Evolutionary conservation across 495 filamentous ascomycete species (phyloP).

Genomic region (Lophium mytilinum): DNA sequence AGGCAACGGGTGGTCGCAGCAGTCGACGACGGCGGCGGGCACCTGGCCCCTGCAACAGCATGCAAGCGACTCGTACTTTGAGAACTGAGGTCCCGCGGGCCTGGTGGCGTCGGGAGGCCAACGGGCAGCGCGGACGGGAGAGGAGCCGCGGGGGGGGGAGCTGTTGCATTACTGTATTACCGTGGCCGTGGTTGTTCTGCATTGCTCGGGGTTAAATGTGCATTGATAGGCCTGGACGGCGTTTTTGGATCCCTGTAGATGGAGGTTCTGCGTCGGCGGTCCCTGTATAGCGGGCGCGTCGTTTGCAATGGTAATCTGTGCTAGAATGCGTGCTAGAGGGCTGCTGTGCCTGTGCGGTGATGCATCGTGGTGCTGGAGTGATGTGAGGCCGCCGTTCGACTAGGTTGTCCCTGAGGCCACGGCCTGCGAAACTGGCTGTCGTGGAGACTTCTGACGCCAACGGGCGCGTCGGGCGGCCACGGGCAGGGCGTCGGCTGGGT

Average conservation of each 20-base stretch:
- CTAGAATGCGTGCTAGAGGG: too few relatives aligned
- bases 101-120: conserved; percentile 5
- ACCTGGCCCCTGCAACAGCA: conserved; percentile 23
- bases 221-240: background rate
- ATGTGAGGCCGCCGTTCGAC: too few relatives aligned
- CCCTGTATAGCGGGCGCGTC: background rate
- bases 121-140: too few relatives aligned
- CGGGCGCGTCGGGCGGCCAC: too few relatives aligned
- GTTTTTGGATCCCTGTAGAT: conserved; percentile 3
- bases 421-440: too few relatives aligned
- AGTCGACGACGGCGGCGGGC: conserved; percentile 26
- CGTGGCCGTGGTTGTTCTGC: background rate
- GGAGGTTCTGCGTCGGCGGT: background rate
- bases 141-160: background rate
- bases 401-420: too few relatives aligned
- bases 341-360: too few relatives aligned
- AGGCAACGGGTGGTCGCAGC: conserved; percentile 31
- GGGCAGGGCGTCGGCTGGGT: background rate
- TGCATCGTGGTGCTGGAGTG: too few relatives aligned
- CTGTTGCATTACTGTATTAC: conserved; percentile 14
- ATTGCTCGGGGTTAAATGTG: background rate
- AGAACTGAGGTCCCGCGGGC: conserved; percentile 19
- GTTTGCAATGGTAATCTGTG: too few relatives aligned
- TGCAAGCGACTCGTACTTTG: conserved; percentile 23
- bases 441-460: too few relatives aligned